Conservation (phyloP, 2,329 filamentous ascomycete genomes). For the Thermochaetoides dissita region DNA sequence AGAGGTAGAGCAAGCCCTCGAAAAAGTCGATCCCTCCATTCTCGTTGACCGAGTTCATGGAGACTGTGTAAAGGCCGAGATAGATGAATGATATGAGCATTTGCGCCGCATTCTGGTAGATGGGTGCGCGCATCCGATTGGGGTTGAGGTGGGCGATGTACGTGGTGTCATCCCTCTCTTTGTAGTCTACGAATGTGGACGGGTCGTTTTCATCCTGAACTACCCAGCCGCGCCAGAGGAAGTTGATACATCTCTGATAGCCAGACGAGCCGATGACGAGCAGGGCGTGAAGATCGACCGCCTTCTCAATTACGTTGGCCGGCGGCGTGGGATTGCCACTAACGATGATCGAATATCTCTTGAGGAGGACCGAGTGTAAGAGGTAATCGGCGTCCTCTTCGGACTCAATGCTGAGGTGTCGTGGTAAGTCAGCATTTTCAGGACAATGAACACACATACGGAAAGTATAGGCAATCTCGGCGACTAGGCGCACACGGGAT, state of each 20-base stretch:
- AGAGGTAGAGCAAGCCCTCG: slow-evolving; percentile 74
- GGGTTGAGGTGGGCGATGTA: slow-evolving; percentile 81
- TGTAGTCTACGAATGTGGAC: slow-evolving; percentile 77
- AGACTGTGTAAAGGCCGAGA: slow-evolving; percentile 70
- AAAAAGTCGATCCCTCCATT: slow-evolving; percentile 70
- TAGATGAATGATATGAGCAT: slow-evolving; percentile 74
- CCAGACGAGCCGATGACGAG: slow-evolving; percentile 80
- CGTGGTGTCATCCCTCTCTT: slow-evolving; percentile 60
- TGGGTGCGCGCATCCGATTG: slow-evolving; percentile 80
- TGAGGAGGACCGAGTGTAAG: slow-evolving; percentile 67
- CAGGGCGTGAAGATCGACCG: slow-evolving; percentile 83
- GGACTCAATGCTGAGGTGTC: slow-evolving; percentile 53
- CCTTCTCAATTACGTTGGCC: slow-evolving; percentile 81
- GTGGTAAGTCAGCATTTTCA: neutral
- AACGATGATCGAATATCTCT: slow-evolving; percentile 70
- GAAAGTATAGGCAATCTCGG: too few relatives aligned
- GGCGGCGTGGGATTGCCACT: slow-evolving; percentile 59
- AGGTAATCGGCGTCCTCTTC: slow-evolving; percentile 71
- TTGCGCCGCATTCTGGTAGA: slow-evolving; percentile 85
- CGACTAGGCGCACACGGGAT: neutral
- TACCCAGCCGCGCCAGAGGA: slow-evolving; percentile 91
- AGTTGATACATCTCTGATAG: slow-evolving; percentile 88
- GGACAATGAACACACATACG: neutral
- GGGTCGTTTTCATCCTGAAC: slow-evolving; percentile 91
- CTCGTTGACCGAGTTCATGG: slow-evolving; percentile 88